Evolutionary conservation across 1,139 yeast species (phyloP).

Genomic region (Kurtzmaniella quercitrusa): DNA sequence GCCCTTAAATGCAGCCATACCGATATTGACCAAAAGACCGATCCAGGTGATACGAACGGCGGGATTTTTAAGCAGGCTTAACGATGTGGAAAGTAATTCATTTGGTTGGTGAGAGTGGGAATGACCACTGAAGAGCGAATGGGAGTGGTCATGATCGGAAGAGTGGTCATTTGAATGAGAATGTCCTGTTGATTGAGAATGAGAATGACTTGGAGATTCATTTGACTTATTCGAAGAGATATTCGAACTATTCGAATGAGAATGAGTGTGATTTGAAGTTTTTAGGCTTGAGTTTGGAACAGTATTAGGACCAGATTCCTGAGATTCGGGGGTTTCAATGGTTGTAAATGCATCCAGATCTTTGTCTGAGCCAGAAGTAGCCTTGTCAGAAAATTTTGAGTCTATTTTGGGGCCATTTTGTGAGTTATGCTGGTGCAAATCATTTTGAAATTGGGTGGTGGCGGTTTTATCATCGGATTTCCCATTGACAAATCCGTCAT

Average conservation of each 20-base stretch:
- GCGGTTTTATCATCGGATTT: no score
- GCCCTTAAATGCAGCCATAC: conserved; percentile 84
- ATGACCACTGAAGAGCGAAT: conserved; percentile 18
- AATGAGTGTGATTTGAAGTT: not conserved
- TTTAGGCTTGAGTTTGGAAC: not conserved
- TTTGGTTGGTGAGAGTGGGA: conserved; percentile 39
- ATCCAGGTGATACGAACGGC: conserved; percentile 93
- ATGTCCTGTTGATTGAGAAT: conserved; percentile 12
- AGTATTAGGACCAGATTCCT: no score
- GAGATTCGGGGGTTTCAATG: no score
- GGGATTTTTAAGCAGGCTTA: conserved; percentile 51
- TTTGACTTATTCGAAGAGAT: conserved; percentile 8
- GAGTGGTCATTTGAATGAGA: conserved; percentile 22
- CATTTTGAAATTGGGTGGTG: no score
- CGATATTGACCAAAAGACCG: conserved; percentile 77
- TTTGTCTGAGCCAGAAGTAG: no score
- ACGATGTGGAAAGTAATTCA: conserved; percentile 29
- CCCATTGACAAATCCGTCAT: no score
- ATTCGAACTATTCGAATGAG: not conserved
- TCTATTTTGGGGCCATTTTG: no score
- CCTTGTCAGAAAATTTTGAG: no score
- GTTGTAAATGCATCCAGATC: no score
- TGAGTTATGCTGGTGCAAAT: no score
- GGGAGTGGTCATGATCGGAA: conserved; percentile 20
- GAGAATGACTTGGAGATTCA: conserved; percentile 7